Evolutionary conservation across 2,329 filamentous ascomycete genomes (phyloP).

Genomic region (Sporothrix schenckii): DNA sequence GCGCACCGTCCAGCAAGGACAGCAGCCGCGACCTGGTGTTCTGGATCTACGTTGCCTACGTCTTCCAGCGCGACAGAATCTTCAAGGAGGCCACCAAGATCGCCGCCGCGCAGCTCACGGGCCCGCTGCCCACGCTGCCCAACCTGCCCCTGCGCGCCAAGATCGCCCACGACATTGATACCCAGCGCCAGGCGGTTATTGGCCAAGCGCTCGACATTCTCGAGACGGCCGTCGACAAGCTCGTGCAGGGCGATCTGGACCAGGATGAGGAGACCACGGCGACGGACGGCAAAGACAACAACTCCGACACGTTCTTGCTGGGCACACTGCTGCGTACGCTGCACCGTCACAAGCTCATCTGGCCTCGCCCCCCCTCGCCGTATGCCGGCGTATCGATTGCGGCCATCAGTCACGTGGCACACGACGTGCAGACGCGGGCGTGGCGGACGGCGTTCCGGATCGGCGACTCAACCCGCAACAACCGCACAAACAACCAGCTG

Average conservation of each 20-base stretch:
- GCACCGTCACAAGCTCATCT: slow-evolving; percentile 37
- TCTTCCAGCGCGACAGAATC: slow-evolving; percentile 40
- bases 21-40: slow-evolving; percentile 38
- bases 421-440: slow-evolving; percentile 37
- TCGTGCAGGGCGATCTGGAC: slow-evolving; percentile 28
- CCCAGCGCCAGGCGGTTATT: slow-evolving; percentile 39
- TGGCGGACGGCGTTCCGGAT: slow-evolving; percentile 32
- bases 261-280: background rate
- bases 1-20: slow-evolving; percentile 32
- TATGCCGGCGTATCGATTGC: slow-evolving; percentile 39
- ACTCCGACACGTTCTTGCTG: slow-evolving; percentile 40
- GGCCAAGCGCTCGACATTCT: slow-evolving; percentile 37
- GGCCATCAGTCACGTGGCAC: slow-evolving; percentile 36
- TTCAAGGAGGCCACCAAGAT: slow-evolving; percentile 40
- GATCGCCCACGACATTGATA: slow-evolving; percentile 41
- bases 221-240: slow-evolving; percentile 37
- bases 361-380: slow-evolving; percentile 40
- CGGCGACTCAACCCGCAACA: slow-evolving; percentile 31
- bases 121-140: slow-evolving; percentile 37
- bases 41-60: slow-evolving; percentile 43
- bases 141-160: slow-evolving; percentile 41
- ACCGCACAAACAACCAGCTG: slow-evolving; percentile 31
- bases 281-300: slow-evolving; percentile 35
- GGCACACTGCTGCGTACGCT: slow-evolving; percentile 42
- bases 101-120: slow-evolving; percentile 38